These are phyloP conservation scores for Porcisia hertigi DNA, from an alignment of 208 protist species.

Conservation along the genomic window DNA sequence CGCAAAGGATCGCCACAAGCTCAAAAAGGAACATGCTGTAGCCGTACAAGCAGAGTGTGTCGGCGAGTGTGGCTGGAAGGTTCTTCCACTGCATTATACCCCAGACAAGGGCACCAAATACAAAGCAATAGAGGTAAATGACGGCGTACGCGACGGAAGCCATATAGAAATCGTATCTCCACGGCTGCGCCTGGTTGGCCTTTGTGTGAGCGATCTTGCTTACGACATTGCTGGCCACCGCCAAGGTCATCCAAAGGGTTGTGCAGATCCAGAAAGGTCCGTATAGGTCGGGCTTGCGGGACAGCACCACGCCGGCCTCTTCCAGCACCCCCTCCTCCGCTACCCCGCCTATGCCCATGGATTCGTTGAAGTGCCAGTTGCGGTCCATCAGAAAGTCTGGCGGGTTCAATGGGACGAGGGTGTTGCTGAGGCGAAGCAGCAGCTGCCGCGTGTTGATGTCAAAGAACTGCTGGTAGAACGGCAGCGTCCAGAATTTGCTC, in stretches of 20 bases:
- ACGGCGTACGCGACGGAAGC: conserved; percentile 70
- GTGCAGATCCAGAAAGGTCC: conserved; percentile 92
- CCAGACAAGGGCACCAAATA: conserved; percentile 73
- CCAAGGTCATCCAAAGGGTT: conserved; percentile 88
- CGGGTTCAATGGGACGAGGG: conserved; percentile 65
- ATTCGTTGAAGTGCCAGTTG: conserved; percentile 66
- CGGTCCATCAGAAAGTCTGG: conserved; percentile 83
- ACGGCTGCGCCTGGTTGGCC: conserved; percentile 31
- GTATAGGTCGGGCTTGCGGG: conserved; percentile 82
- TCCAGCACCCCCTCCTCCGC: conserved; percentile 29
- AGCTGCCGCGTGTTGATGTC: conserved; percentile 88
- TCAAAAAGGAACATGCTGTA: conserved; percentile 92
- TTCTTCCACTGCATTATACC: conserved; percentile 87
- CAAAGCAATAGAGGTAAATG: conserved; percentile 89
- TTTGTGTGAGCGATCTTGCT: conserved; percentile 60
- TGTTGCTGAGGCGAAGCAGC: conserved; percentile 70
- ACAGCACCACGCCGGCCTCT: conserved; percentile 52
- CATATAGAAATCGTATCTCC: conserved; percentile 82
- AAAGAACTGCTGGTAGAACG: conserved; percentile 92
- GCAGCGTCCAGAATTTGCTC: conserved; percentile 79
- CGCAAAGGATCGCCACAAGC: conserved; percentile 72
- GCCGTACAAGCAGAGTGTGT: conserved; percentile 86
- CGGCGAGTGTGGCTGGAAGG: conserved; percentile 63
- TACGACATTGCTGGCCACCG: conserved; percentile 84
- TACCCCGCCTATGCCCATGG: neutral